phyloP scores from a whole-genome alignment of 805 yeast species.

The Suhomyces faveliae region DNA sequence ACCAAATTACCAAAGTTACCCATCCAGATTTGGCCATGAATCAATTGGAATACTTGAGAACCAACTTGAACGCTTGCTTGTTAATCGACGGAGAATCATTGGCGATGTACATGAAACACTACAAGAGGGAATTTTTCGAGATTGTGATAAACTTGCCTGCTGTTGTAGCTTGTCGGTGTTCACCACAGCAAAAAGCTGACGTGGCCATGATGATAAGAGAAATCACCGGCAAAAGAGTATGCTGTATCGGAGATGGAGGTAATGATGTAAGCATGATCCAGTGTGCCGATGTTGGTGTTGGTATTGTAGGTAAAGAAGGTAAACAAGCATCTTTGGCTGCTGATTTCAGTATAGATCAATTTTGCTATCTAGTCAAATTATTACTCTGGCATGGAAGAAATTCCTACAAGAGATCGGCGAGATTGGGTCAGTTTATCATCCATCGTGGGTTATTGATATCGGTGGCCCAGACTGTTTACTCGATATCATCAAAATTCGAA shows the following conservation, averaged over 20 bases:
- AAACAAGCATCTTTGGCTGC: slow-evolving; percentile 97
- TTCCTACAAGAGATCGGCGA: slow-evolving; percentile 93
- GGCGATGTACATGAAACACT: slow-evolving; percentile 61
- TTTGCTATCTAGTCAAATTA: slow-evolving; percentile 81
- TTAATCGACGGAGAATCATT: slow-evolving; percentile 93
- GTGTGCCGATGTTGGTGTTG: slow-evolving; percentile 98
- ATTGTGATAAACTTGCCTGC: slow-evolving; percentile 80
- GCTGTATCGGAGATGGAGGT: slow-evolving; percentile 99
- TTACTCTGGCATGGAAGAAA: slow-evolving; percentile 98
- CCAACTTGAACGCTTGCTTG: slow-evolving; percentile 67
- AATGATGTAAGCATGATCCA: slow-evolving; percentile 99
- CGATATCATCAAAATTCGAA: slow-evolving; percentile 82
- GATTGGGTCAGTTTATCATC: slow-evolving; percentile 91
- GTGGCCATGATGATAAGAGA: slow-evolving; percentile 78
- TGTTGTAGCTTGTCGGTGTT: slow-evolving; percentile 97
- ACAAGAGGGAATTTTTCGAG: slow-evolving; percentile 70
- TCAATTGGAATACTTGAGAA: slow-evolving; percentile 68
- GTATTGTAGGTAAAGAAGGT: slow-evolving; percentile 98
- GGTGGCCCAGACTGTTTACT: slow-evolving; percentile 91
- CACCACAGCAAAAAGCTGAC: slow-evolving; percentile 98
- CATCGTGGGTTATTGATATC: slow-evolving; percentile 94
- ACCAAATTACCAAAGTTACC: slow-evolving; percentile 69
- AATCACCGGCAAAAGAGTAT: slow-evolving; percentile 83
- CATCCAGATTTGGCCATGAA: slow-evolving; percentile 67
- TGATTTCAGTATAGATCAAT: slow-evolving; percentile 90